Evolutionary conservation across 768 basidiomycete genomes (phyloP).

Genomic region (Dictyophora rubrovolvata): DNA sequence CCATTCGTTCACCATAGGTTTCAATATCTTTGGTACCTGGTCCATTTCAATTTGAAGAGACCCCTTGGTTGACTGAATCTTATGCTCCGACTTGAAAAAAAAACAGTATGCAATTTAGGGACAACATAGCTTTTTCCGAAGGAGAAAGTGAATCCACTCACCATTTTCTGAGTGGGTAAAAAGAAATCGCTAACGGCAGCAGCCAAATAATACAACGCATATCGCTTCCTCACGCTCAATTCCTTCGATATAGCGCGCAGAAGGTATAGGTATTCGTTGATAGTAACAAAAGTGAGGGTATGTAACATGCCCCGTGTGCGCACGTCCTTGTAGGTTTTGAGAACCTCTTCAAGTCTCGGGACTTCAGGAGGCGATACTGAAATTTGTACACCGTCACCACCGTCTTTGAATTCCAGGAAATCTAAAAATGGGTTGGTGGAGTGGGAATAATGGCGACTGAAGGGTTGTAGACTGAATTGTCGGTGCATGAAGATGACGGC

Average conservation of each 20-base stretch:
- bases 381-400: constrained; percentile 35
- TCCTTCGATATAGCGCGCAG: constrained; percentile 75
- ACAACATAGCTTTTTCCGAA: not conserved
- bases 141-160: constrained; percentile 27
- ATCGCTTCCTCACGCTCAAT: constrained; percentile 56
- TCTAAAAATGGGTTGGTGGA: constrained; percentile 97
- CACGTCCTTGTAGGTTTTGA: constrained; percentile 72
- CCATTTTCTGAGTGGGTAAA: constrained; percentile 84
- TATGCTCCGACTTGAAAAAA: constrained; percentile 74
- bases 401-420: constrained; percentile 60
- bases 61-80: constrained; percentile 95
- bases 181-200: constrained; percentile 99
- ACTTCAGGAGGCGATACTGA: constrained; percentile 60
- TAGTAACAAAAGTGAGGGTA: constrained; percentile 83
- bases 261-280: constrained; percentile 94
- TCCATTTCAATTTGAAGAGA: constrained; percentile 96
- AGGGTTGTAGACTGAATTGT: constrained; percentile 95
- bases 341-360: constrained; percentile 54
- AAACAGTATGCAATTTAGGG: not conserved
- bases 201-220: constrained; percentile 90
- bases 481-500: constrained; percentile 99
- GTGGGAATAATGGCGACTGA: constrained; percentile 96
- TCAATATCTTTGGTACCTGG: constrained; percentile 93
- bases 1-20: constrained; percentile 93
- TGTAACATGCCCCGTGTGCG: constrained; percentile 66